phyloP scores from a whole-genome alignment of 345 rosid genomes.

The Barbarea vulgaris region DNA sequence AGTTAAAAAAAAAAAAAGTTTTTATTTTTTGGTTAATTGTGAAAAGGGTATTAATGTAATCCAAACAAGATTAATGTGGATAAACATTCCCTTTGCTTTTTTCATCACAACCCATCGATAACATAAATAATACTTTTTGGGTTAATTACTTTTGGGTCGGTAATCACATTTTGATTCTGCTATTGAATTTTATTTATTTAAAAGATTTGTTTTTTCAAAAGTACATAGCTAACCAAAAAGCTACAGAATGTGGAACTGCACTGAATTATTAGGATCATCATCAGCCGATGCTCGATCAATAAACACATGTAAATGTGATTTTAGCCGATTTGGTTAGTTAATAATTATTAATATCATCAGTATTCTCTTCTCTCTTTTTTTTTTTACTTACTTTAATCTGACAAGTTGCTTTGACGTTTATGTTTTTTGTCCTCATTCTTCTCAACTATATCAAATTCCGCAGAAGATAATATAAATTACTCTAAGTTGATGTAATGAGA shows the following conservation, averaged over 20 bases:
- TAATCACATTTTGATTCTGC: neutral
- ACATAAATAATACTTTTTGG: neutral
- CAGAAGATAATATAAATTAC: conserved; percentile 15
- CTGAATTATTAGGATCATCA: neutral
- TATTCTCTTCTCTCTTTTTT: neutral
- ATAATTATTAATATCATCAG: neutral
- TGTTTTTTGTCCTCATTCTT: neutral
- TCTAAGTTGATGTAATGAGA: conserved; percentile 16
- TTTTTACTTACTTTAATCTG: neutral
- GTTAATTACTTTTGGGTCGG: neutral
- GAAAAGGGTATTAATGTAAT: conserved; percentile 4
- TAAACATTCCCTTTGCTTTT: conserved; percentile 2
- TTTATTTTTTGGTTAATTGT: too few relatives aligned
- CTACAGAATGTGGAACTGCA: neutral
- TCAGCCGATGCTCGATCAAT: neutral
- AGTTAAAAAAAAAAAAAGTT: too few relatives aligned
- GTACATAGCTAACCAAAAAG: neutral
- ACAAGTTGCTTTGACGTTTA: neutral
- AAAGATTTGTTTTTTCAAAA: neutral
- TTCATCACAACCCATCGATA: neutral
- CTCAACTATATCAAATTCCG: neutral
- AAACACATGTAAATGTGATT: conserved; percentile 4
- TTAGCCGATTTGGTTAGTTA: neutral
- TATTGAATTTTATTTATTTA: neutral
- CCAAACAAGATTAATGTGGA: conserved; percentile 3